Conservation (phyloP, 2,329 filamentous ascomycete species). For the Akanthomyces muscarius region DNA sequence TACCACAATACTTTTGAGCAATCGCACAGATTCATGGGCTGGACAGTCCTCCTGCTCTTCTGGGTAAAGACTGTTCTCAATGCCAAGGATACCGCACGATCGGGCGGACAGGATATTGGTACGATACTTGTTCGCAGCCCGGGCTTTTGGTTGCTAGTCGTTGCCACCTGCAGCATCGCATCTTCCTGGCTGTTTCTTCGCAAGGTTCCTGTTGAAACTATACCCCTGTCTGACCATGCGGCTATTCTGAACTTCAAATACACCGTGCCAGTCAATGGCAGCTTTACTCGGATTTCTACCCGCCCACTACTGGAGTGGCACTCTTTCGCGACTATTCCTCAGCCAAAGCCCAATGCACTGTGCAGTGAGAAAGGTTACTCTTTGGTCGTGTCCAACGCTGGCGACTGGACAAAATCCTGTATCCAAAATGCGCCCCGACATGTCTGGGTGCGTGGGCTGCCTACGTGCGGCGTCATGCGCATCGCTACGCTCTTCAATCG, state of each 20-base stretch:
- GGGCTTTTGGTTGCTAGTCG: constrained; percentile 62
- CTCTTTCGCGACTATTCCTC: constrained; percentile 70
- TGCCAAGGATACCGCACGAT: constrained; percentile 40
- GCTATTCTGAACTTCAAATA: constrained; percentile 67
- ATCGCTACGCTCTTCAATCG: constrained; percentile 62
- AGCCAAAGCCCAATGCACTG: constrained; percentile 47
- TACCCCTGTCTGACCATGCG: constrained; percentile 68
- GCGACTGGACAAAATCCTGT: constrained; percentile 66
- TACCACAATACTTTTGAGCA: constrained; percentile 68
- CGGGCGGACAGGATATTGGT: constrained; percentile 30
- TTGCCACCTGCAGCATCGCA: constrained; percentile 61
- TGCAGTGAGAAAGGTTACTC: constrained; percentile 51
- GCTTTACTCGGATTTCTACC: constrained; percentile 53
- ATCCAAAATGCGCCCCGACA: constrained; percentile 58
- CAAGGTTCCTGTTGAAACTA: constrained; percentile 60
- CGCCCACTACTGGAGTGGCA: constrained; percentile 68
- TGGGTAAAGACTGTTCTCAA: constrained; percentile 59
- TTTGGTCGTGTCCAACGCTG: constrained; percentile 66
- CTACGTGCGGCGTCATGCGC: constrained; percentile 63
- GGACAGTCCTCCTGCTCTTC: constrained; percentile 61
- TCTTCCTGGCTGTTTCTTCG: constrained; percentile 72
- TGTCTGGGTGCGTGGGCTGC: constrained; percentile 66
- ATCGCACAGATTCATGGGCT: constrained; percentile 70
- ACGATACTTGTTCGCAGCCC: constrained; percentile 36
- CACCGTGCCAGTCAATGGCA: constrained; percentile 49